Conservation (phyloP, 1,284 basidiomycete genomes). For the Ganoderma lingzhi region DNA sequence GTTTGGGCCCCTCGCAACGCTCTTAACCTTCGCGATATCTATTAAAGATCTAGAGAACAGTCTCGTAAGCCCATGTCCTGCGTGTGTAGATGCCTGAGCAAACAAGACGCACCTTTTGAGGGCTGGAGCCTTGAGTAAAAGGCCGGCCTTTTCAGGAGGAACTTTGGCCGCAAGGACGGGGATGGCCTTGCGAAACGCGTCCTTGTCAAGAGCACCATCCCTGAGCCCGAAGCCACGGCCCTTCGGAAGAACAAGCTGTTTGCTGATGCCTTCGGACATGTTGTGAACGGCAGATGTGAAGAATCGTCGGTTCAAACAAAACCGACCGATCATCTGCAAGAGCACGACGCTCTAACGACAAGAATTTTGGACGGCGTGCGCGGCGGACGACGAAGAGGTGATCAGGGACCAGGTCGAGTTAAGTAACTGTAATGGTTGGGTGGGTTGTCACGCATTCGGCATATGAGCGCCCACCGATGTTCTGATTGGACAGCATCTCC, state of each 20-base stretch:
- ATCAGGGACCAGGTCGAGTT: neutral
- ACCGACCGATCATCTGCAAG: slow-evolving; percentile 32
- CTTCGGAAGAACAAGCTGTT: slow-evolving; percentile 59
- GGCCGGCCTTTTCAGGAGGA: slow-evolving; percentile 62
- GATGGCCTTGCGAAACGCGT: slow-evolving; percentile 69
- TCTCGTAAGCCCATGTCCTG: slow-evolving; percentile 9
- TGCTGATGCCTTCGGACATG: slow-evolving; percentile 35
- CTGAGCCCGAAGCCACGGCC: slow-evolving; percentile 56
- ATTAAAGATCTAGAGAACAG: slow-evolving; percentile 54
- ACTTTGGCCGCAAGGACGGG: slow-evolving; percentile 74
- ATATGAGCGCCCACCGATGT: neutral
- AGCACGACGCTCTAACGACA: neutral
- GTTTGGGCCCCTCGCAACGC: slow-evolving; percentile 61
- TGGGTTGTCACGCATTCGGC: neutral
- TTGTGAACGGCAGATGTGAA: slow-evolving; percentile 22
- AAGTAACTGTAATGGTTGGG: neutral
- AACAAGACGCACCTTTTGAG: slow-evolving; percentile 61
- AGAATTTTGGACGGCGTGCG: neutral
- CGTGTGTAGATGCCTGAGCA: slow-evolving; percentile 5
- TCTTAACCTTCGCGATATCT: slow-evolving; percentile 72
- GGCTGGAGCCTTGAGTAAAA: slow-evolving; percentile 60
- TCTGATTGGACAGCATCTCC: neutral
- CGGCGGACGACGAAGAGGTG: neutral
- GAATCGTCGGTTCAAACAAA: slow-evolving; percentile 20
- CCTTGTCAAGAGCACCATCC: slow-evolving; percentile 61